Evolutionary conservation across 2,329 filamentous ascomycete species (phyloP), one percentile per base, ranked within the genome.

Genomic region (Anthostomella pinea): DNA sequence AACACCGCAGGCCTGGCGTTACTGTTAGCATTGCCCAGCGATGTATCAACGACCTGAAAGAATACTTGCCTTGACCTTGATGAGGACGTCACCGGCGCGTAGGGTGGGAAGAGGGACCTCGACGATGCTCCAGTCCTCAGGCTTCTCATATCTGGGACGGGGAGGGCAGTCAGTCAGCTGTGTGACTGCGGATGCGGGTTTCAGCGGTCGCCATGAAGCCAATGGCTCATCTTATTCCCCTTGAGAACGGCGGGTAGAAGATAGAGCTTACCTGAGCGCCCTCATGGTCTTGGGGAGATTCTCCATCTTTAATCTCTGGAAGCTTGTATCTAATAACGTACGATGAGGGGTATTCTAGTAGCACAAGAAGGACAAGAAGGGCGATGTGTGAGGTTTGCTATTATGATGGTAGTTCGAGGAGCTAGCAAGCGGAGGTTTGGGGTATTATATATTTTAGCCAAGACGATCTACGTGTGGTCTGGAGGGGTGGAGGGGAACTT

Each of bases 61-160:
- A n/a, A n/a, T n/a, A n/a, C 54, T 48, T 37, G 76, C 80, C 64
- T 83, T 82, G 54, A 84, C 79, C 64, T 83, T 80, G 62, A 83
- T 71, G 51, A 81, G 63, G 47, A 81, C 66, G 60, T 82, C 77
- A 41, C 77, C 72, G 17, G 77, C 68, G 49, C 77, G 72, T 46
- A 82, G 62, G 48, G 66, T 70, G 14, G 80, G 80, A 6, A 83
- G 71, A 45, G 80, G 78, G 22, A 82, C 73, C 8, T 77, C 66
- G 47, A 83, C 77, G 41, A 83, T 71, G 46, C 69, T 68, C 63
- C 73, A 81, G 41, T 75, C 68, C 57, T 78, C 67, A 27, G 78
- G 78, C 69, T 81, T 75, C 61, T 77, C 73, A 64, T 82, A 81
- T 61, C 67, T 69, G 40, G n/a, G 34, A 35, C 33, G 5, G 23